phyloP scores from a whole-genome alignment of 164 flowering plant species.

The Vitis riparia region DNA sequence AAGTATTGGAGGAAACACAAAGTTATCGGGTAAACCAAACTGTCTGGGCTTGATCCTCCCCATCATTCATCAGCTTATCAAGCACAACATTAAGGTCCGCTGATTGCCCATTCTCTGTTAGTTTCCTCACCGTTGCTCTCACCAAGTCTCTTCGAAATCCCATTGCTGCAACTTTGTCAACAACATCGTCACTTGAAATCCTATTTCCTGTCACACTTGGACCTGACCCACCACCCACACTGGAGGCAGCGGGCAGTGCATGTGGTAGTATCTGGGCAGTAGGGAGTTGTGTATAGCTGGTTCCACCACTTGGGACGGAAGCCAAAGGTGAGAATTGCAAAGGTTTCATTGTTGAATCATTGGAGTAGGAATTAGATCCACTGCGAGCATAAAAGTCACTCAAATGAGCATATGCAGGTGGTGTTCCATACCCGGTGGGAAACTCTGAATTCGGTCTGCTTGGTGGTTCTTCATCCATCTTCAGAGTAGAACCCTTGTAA shows the following conservation, averaged over 20 bases:
- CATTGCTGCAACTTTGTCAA: slow-evolving; percentile 36
- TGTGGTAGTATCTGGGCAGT: slow-evolving; percentile 21
- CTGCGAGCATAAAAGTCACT: not conserved
- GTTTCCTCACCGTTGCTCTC: slow-evolving; percentile 28
- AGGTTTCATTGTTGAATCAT: slow-evolving; percentile 7
- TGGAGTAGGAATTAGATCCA: slow-evolving; percentile 3
- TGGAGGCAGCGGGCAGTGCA: slow-evolving; percentile 35
- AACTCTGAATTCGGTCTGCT: slow-evolving; percentile 6
- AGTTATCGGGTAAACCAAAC: not conserved
- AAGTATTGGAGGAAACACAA: not conserved
- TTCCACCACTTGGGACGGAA: slow-evolving; percentile 1
- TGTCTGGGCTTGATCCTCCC: not conserved
- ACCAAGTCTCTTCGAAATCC: slow-evolving; percentile 40
- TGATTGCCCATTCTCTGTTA: slow-evolving; percentile 26
- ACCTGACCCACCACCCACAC: slow-evolving; percentile 15
- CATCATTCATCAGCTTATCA: slow-evolving; percentile 27
- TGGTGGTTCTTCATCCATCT: slow-evolving; percentile 6
- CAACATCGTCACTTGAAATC: slow-evolving; percentile 26
- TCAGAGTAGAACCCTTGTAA: slow-evolving; percentile 2
- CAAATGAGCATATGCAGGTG: not conserved
- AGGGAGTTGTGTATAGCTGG: slow-evolving; percentile 13
- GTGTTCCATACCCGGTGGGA: not conserved
- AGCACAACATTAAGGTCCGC: slow-evolving; percentile 36
- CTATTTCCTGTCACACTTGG: slow-evolving; percentile 18
- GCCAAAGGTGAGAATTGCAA: slow-evolving; percentile 1